phyloP scores from a whole-genome alignment of 2,329 filamentous ascomycete genomes.

The Phialophora chinensis region DNA sequence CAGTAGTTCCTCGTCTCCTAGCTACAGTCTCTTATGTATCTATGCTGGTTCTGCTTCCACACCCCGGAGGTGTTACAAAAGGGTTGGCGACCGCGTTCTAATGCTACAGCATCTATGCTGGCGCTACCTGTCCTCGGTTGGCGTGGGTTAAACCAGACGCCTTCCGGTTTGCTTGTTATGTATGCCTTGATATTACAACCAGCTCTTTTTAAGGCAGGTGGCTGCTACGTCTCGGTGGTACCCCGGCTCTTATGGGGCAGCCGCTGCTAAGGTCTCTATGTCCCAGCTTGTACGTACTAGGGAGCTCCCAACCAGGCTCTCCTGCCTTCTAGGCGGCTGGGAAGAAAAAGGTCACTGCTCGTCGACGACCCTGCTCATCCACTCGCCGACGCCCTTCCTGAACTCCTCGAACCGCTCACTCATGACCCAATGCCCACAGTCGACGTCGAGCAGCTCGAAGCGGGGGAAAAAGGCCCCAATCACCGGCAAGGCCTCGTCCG shows the following conservation, averaged over 20 bases:
- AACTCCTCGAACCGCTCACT: slow-evolving; percentile 54
- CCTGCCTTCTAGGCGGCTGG: not conserved
- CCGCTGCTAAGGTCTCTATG: not conserved
- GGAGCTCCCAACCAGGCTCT: not conserved
- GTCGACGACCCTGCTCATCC: slow-evolving; percentile 36
- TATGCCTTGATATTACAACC: too few relatives aligned
- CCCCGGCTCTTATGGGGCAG: too few relatives aligned
- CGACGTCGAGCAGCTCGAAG: slow-evolving; percentile 49
- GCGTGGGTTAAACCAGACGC: too few relatives aligned
- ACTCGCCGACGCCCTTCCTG: slow-evolving; percentile 44
- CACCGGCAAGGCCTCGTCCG: slow-evolving; percentile 47
- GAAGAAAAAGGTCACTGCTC: slow-evolving; percentile 3
- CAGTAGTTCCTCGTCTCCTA: not conserved
- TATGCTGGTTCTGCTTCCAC: not conserved
- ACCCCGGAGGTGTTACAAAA: not conserved
- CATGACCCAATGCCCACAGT: slow-evolving; percentile 54
- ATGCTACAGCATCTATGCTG: not conserved
- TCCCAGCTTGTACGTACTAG: not conserved
- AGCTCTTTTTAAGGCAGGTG: too few relatives aligned
- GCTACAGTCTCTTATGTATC: not conserved
- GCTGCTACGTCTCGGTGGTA: too few relatives aligned
- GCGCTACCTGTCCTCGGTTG: not conserved
- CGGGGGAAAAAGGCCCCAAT: slow-evolving; percentile 52
- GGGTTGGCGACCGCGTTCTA: not conserved
- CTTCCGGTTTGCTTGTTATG: too few relatives aligned